phyloP scores from a whole-genome alignment of 176 grass and related monocot species.

The Thinopyrum elongatum region DNA sequence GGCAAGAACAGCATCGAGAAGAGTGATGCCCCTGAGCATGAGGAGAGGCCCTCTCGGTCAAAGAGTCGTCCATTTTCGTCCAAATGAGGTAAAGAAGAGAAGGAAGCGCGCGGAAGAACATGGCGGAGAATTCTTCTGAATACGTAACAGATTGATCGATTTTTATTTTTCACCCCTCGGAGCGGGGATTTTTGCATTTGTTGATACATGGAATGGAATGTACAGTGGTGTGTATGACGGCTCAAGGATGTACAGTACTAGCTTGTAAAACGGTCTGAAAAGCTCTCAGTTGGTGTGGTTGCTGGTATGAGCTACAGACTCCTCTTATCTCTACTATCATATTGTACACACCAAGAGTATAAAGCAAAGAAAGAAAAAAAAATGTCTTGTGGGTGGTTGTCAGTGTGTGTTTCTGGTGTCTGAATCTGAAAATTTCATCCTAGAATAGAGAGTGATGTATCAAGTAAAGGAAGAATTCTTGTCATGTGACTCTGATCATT shows the following conservation, averaged over 20 bases:
- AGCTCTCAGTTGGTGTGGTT: constrained; percentile 15
- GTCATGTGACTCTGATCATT: background rate
- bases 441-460: background rate
- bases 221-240: constrained; percentile 44
- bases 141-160: constrained; percentile 22
- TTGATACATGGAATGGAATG: constrained; percentile 61
- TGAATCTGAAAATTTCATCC: background rate
- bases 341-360: constrained; percentile 34
- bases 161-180: constrained; percentile 29
- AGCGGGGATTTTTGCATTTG: constrained; percentile 10
- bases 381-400: background rate
- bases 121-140: constrained; percentile 10
- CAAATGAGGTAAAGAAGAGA: constrained; percentile 41
- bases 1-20: constrained; percentile 71
- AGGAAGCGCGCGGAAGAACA: background rate
- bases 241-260: constrained; percentile 40
- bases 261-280: constrained; percentile 23
- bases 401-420: background rate
- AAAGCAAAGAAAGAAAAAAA: constrained; percentile 13
- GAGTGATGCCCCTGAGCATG: constrained; percentile 76
- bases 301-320: constrained; percentile 10
- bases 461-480: background rate
- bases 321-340: background rate
- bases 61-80: constrained; percentile 41
- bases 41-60: constrained; percentile 46